Base-by-base conservation (phyloP, 1,284 basidiomycete species). In the Earliella scabrosa region DNA sequence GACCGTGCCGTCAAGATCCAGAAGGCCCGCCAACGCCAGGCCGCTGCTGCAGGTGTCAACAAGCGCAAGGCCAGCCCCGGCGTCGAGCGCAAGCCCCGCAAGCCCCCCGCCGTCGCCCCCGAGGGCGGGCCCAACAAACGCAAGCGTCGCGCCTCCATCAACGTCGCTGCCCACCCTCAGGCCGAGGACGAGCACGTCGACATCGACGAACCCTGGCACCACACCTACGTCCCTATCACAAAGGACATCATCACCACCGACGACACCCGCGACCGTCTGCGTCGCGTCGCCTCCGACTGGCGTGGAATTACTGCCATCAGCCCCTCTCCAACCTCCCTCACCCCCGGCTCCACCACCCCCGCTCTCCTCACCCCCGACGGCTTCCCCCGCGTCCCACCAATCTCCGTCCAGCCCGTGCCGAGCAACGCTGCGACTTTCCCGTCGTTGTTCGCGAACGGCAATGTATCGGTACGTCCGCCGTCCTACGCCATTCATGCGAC, bases 301-400 rank as follows among this genome's bases (percentile, higher is more conserved):
- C 75, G 88, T 8, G 88, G 88, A 1, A 73, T 90, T 23, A 82
- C 83, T n/a, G 86, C 88, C 3, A 73, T 89, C 58, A 73, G n/a
- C 63, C 73, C 23, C 64, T 71, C 46, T 2, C 65, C 69, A 20
- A 68, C 66, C 41, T 68, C 67, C 7, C 68, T 68, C 32, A 68
- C 67, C 3, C 73, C 71, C 23, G 61, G 65, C 54, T 61, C 58
- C 61, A 66, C 63, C 50, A 70, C 73, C 58, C 59, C 75, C 58
- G 62, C 71, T 54, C 54, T 60, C 61, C 69, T 76, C 68, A 53
- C 67, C 47, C 24, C 73, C 60, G 65, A 67, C 35, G 58, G 61
- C 27, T 26, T 67, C 34, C 65, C 65, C n/a, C 53, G 59, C 11
- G 54, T 65, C 1, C 62, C 72, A 2, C 72, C 56, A 38, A 73